Conservation (phyloP, 2,329 filamentous ascomycete species). For the Aspergillus sergii region DNA sequence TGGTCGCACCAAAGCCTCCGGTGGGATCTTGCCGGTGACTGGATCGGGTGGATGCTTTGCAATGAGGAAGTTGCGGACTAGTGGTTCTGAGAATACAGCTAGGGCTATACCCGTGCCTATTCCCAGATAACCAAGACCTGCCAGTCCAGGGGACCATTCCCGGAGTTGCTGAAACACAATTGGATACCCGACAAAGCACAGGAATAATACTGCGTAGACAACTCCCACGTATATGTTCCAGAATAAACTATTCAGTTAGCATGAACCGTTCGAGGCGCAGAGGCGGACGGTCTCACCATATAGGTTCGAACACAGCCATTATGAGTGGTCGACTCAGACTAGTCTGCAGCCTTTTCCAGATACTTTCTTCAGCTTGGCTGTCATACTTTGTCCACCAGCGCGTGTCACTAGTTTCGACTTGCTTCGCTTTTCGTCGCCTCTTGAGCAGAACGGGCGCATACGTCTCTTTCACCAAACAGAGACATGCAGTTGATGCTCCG, state of each 20-base stretch:
- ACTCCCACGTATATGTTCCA: slow-evolving; percentile 67
- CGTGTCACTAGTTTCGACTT: slow-evolving; percentile 65
- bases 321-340: slow-evolving; percentile 72
- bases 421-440: slow-evolving; percentile 58
- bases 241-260: slow-evolving; percentile 52
- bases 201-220: slow-evolving; percentile 78
- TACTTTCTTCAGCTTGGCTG: slow-evolving; percentile 54
- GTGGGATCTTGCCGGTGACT: slow-evolving; percentile 56
- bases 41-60: slow-evolving; percentile 68
- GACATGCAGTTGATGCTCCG: slow-evolving; percentile 60
- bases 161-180: slow-evolving; percentile 71
- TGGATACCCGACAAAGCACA: slow-evolving; percentile 82
- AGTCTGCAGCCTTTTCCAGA: slow-evolving; percentile 59
- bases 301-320: slow-evolving; percentile 67
- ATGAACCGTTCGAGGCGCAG: background rate
- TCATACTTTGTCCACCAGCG: slow-evolving; percentile 76
- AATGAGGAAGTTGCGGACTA: slow-evolving; percentile 68
- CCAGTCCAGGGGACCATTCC: slow-evolving; percentile 69
- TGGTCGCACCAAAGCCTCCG: slow-evolving; percentile 73
- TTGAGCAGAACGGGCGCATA: slow-evolving; percentile 70
- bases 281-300: slow-evolving; percentile 56
- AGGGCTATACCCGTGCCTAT: slow-evolving; percentile 52
- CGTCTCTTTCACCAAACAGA: slow-evolving; percentile 66
- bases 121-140: slow-evolving; percentile 72
- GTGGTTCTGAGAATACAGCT: slow-evolving; percentile 56